Evolutionary conservation across 805 yeast genomes (phyloP).

Genomic region (Zygosaccharomyces pseudorouxii): DNA sequence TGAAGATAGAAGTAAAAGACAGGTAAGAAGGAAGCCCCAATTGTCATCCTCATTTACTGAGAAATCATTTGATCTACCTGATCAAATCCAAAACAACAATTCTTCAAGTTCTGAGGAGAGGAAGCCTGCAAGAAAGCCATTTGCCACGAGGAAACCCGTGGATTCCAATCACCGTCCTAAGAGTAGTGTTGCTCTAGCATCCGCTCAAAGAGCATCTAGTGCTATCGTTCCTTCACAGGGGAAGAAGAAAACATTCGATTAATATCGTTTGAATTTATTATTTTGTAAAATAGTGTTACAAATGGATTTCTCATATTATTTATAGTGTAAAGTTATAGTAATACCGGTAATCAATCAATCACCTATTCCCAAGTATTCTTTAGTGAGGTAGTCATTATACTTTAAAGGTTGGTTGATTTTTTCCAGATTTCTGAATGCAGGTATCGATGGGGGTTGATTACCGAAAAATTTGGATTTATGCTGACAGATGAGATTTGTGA

Average conservation of each 20-base stretch:
- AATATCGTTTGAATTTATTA: conserved; percentile 5
- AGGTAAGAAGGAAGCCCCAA: conserved; percentile 40
- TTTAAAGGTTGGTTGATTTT: conserved; percentile 49
- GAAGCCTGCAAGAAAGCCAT: conserved; percentile 6
- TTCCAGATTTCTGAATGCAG: conserved; percentile 61
- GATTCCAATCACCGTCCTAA: conserved; percentile 48
- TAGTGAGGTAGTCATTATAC: conserved; percentile 7
- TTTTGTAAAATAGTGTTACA: conserved; percentile 1
- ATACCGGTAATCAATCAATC: neutral
- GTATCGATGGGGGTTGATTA: conserved; percentile 37
- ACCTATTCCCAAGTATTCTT: conserved; percentile 6
- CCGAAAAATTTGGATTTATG: conserved; percentile 19
- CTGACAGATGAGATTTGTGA: conserved; percentile 37
- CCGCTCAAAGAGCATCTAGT: conserved; percentile 83
- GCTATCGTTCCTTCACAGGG: conserved; percentile 90
- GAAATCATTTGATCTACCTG: conserved; percentile 24
- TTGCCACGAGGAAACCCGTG: conserved; percentile 7
- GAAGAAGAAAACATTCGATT: conserved; percentile 72
- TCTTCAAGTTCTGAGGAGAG: neutral
- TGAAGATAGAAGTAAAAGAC: conserved; percentile 84
- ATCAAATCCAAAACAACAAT: neutral
- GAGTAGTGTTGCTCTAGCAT: conserved; percentile 82
- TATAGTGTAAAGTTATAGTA: neutral
- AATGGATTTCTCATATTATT: neutral
- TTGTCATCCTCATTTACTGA: conserved; percentile 25